phyloP scores from a whole-genome alignment of 495 filamentous ascomycete genomes.

The Xylaria grammica region DNA sequence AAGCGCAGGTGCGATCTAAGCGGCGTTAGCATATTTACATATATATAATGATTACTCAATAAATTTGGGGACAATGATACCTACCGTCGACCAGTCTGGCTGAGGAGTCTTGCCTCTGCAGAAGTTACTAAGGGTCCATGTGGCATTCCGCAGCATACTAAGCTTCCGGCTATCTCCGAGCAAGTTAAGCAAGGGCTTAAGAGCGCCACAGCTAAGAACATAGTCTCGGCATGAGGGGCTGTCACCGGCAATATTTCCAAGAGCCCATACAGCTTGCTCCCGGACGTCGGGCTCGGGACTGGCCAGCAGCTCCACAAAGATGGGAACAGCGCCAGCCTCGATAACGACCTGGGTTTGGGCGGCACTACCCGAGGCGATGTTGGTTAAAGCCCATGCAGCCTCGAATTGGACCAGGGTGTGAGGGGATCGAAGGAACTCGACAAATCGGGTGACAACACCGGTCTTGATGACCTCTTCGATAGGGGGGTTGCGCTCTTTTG shows the following conservation, averaged over 20 bases:
- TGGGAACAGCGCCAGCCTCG: constrained; percentile 96
- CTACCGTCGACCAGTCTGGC: constrained; percentile 95
- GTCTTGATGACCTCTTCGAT: constrained; percentile 99
- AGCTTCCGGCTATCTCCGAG: constrained; percentile 98
- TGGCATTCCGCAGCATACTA: constrained; percentile 98
- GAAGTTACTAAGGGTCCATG: constrained; percentile 99
- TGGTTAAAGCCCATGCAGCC: constrained; percentile 98
- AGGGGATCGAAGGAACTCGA: constrained; percentile 96
- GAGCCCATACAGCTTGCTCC: constrained; percentile 98
- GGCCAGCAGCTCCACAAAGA: constrained; percentile 93
- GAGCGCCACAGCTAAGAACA: constrained; percentile 85
- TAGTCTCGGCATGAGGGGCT: constrained; percentile 97
- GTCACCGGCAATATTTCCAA: constrained; percentile 99
- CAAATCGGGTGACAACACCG: constrained; percentile 95
- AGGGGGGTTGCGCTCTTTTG: constrained; percentile 98
- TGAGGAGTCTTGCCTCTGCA: constrained; percentile 99
- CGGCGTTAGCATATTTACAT: constrained; percentile 31
- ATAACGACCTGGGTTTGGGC: constrained; percentile 99
- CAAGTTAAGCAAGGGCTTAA: constrained; percentile 84
- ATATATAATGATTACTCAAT: not conserved
- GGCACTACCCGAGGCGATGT: constrained; percentile 97
- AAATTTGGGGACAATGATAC: constrained; percentile 37
- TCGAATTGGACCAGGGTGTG: constrained; percentile 99
- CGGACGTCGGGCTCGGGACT: constrained; percentile 98
- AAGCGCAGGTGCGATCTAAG: constrained; percentile 91